phyloP scores from a whole-genome alignment of 805 yeast genomes.

The Saccharomyces cerevisiae region DNA sequence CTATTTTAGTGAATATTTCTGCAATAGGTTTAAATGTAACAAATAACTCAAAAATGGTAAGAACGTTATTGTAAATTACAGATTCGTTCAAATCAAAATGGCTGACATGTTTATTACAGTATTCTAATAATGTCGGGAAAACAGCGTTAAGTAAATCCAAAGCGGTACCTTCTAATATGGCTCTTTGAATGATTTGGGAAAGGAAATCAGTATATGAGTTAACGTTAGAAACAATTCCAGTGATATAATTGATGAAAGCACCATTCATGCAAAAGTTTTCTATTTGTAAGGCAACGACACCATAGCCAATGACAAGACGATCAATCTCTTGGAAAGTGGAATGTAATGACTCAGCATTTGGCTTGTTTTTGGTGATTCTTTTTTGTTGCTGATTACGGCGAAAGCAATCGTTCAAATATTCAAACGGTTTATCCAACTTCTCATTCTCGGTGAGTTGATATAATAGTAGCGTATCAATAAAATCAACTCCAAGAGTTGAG shows the following conservation, averaged over 20 bases:
- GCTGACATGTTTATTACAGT: slow-evolving; percentile 18
- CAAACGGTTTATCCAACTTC: slow-evolving; percentile 16
- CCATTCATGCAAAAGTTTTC: slow-evolving; percentile 40
- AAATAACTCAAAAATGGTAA: slow-evolving; percentile 50
- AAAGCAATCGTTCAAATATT: slow-evolving; percentile 25
- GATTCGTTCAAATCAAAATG: slow-evolving; percentile 41
- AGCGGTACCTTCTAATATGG: slow-evolving; percentile 59
- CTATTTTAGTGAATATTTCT: slow-evolving; percentile 46
- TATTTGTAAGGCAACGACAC: slow-evolving; percentile 58
- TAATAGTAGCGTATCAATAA: slow-evolving; percentile 25
- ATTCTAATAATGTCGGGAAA: slow-evolving; percentile 25
- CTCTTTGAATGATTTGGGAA: slow-evolving; percentile 45
- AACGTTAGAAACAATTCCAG: slow-evolving; percentile 25
- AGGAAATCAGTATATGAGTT: slow-evolving; percentile 40
- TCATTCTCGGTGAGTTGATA: slow-evolving; percentile 29
- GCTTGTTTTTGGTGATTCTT: slow-evolving; percentile 38
- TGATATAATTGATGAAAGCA: slow-evolving; percentile 16
- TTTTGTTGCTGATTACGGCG: slow-evolving; percentile 30
- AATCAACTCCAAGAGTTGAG: slow-evolving; percentile 10
- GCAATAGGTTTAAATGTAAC: slow-evolving; percentile 57
- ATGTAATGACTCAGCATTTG: slow-evolving; percentile 30
- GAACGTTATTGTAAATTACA: slow-evolving; percentile 39
- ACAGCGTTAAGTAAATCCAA: slow-evolving; percentile 51
- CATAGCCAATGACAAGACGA: slow-evolving; percentile 41
- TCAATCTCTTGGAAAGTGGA: slow-evolving; percentile 41